These are phyloP conservation scores for Pestalotiopsis sp. DNA, from an alignment of 2,329 filamentous ascomycete genomes.

Conservation along the genomic window DNA sequence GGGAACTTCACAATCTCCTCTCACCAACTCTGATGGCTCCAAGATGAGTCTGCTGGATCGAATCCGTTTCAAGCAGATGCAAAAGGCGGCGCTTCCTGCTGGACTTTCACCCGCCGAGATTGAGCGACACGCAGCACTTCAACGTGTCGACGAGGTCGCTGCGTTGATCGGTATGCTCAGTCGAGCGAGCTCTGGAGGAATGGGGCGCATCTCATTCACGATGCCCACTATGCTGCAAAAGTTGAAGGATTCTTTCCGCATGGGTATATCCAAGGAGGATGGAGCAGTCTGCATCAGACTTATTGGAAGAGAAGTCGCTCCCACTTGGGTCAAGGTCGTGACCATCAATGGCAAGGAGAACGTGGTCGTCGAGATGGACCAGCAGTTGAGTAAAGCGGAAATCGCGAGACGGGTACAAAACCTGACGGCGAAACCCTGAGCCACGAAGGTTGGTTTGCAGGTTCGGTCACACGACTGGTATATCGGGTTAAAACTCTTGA, in stretches of 20 bases:
- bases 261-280: constrained; percentile 56
- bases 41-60: constrained; percentile 75
- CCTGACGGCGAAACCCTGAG: constrained; percentile 20
- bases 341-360: constrained; percentile 57
- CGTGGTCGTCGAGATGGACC: constrained; percentile 54
- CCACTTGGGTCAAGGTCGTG: constrained; percentile 58
- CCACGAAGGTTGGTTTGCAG: background rate
- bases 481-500: constrained; percentile 8
- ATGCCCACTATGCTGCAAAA: constrained; percentile 65
- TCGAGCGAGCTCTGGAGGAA: constrained; percentile 51
- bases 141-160: constrained; percentile 69
- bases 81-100: constrained; percentile 44
- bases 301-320: constrained; percentile 56
- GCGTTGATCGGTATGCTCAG: constrained; percentile 69
- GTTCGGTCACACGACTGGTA: background rate
- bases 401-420: constrained; percentile 32
- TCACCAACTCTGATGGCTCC: constrained; percentile 45
- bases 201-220: constrained; percentile 65
- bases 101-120: constrained; percentile 58
- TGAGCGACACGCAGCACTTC: constrained; percentile 64
- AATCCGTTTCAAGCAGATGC: constrained; percentile 70
- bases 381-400: constrained; percentile 34
- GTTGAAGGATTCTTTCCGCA: constrained; percentile 67
- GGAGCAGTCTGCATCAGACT: constrained; percentile 51
- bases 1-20: constrained; percentile 25